These are phyloP conservation scores for Schizophyllum amplum DNA, from an alignment of 1,284 basidiomycete genomes.

Conservation along the genomic window DNA sequence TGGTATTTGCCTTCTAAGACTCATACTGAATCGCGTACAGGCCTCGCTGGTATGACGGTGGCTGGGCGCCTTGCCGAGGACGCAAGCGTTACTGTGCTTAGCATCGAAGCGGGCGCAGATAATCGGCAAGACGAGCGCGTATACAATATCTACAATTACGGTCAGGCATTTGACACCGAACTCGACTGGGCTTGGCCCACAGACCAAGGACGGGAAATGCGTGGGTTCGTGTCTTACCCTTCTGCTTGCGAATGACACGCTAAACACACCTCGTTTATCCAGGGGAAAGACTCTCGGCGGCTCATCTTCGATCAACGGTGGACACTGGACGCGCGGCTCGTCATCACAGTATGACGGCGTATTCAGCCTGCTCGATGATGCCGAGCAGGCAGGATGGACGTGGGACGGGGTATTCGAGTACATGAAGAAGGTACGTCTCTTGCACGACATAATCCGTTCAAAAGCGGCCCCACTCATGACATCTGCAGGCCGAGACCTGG, in stretches of 20 bases:
- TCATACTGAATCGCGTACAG: constrained; percentile 15
- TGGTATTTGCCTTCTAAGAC: background rate
- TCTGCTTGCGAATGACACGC: background rate
- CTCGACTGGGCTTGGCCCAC: constrained; percentile 44
- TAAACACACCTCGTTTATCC: background rate
- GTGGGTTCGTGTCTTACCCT: constrained; percentile 36
- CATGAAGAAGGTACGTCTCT: constrained; percentile 37
- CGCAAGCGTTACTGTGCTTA: constrained; percentile 37
- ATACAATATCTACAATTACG: constrained; percentile 42
- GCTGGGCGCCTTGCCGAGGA: constrained; percentile 56
- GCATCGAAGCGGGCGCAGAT: constrained; percentile 52
- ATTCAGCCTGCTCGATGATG: constrained; percentile 37
- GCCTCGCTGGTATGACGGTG: constrained; percentile 54
- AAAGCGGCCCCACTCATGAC: background rate
- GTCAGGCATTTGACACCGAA: constrained; percentile 35
- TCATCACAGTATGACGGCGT: constrained; percentile 53
- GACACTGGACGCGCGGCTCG: constrained; percentile 46
- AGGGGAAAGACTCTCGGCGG: constrained; percentile 56
- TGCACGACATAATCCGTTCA: background rate
- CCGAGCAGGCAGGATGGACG: constrained; percentile 45
- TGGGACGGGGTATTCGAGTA: constrained; percentile 45
- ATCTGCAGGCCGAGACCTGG: constrained; percentile 41
- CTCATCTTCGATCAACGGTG: constrained; percentile 53
- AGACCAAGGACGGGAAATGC: constrained; percentile 35
- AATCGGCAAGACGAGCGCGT: constrained; percentile 36